Conservation (phyloP, 805 yeast species). For the Saccharomycopsis sp. region DNA sequence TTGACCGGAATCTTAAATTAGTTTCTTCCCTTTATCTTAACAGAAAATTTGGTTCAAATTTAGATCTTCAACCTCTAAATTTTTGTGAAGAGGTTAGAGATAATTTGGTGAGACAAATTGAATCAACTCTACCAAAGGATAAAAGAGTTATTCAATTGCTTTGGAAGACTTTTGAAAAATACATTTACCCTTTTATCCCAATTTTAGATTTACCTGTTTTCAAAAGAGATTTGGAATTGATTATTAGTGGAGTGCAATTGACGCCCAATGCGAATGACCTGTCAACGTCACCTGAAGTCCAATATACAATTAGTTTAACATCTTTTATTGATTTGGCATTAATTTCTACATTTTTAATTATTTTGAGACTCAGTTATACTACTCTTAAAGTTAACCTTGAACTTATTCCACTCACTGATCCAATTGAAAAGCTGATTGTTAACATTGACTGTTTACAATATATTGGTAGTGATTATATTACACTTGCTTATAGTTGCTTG, state of each 20-base stretch:
- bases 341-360: conserved; percentile 11
- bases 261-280: not conserved
- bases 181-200: conserved; percentile 18
- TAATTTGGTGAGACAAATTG: conserved; percentile 5
- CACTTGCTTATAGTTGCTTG: conserved; percentile 9
- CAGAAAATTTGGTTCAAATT: not conserved
- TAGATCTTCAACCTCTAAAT: not conserved
- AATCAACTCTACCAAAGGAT: conserved; percentile 8
- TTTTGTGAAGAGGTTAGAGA: not conserved
- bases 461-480: conserved; percentile 8
- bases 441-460: conserved; percentile 4
- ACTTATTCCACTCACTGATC: not conserved
- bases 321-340: conserved; percentile 9
- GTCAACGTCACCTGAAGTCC: not conserved
- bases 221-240: conserved; percentile 17
- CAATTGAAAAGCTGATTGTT: conserved; percentile 3
- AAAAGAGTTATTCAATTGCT: conserved; percentile 3
- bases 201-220: conserved; percentile 9
- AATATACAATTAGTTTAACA: conserved; percentile 1
- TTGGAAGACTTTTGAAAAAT: conserved; percentile 15
- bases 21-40: not conserved
- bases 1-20: conserved; percentile 1
- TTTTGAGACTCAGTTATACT: conserved; percentile 8
- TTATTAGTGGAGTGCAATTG: conserved; percentile 13
- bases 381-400: conserved; percentile 6